Base-by-base conservation (phyloP, 441 rosid genomes). In the Aleurites moluccanus region DNA sequence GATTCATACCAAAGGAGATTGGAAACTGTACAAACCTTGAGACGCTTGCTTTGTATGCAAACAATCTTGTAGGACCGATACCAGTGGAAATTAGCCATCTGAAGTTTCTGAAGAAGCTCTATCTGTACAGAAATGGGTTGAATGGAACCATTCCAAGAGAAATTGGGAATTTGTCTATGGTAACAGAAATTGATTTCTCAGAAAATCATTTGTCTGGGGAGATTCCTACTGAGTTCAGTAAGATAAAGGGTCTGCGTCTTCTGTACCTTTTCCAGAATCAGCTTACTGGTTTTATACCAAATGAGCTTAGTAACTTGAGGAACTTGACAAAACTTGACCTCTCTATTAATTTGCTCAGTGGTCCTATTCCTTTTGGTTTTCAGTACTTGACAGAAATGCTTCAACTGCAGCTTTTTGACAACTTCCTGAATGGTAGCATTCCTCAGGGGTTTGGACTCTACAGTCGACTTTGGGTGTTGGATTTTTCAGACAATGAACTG, bases 91-190 rank as follows among this genome's bases (percentile, higher is more conserved):
- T 96, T 28, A 93, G 91, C 78, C 88, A 90, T 82, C 93, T 96
- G 77, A 88, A 81, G 84, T 89, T 84, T 45, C 84, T 96, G 80
- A 85, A 85, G 85, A 86, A 87, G 86, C 82, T 96, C 57, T 93
- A 90, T 80, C 85, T 93, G 14, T 96, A 96, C 79, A 84, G 97
- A 69, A 96, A 96, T 85, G 76, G 82, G 68, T 83, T 96, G 76
- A 93, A 96, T 75, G 97, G 97, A 80, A 90, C 93, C 62, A 90
- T 96, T 79, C 98, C 97, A 0, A 84, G 80, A 84, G 95, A 89
- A 77, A 83, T 96, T 1, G 97, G 97, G 55, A 93, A 93, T 81
- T 85, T 96, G 64, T 87, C 97, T 5, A 75, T 81, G 76, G 91
- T 82, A 42, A 70, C 76, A 33, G 97, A 92, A 75, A 90, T 95